Evolutionary conservation across 257 asterid species (phyloP).

Genomic region (Fraxinus pennsylvanica): DNA sequence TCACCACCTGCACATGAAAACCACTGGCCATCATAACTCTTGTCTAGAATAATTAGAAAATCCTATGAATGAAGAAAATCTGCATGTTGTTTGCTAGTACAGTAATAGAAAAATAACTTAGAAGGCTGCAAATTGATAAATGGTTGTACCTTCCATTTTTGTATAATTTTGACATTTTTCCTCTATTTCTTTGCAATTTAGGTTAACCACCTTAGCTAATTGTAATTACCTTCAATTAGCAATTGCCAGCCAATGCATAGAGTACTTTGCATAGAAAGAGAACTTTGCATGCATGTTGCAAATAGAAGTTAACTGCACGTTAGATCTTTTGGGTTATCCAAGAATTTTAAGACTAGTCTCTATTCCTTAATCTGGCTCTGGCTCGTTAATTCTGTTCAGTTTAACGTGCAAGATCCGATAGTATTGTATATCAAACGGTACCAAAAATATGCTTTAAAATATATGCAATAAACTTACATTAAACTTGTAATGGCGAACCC

Average conservation of each 20-base stretch:
- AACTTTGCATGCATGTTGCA: neutral
- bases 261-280: neutral
- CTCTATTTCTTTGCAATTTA: constrained; percentile 16
- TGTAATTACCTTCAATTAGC: neutral
- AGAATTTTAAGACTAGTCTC: too few relatives aligned
- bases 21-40: neutral
- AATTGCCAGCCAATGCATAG: neutral
- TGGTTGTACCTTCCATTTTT: constrained; percentile 23
- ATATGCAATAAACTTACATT: constrained; percentile 52
- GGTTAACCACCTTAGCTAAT: constrained; percentile 9
- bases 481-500: constrained; percentile 77
- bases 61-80: too few relatives aligned
- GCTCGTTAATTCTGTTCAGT: too few relatives aligned
- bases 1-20: constrained; percentile 43
- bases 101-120: too few relatives aligned
- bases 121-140: neutral
- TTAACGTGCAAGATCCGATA: too few relatives aligned
- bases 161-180: constrained; percentile 13
- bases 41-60: too few relatives aligned
- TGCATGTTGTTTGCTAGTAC: too few relatives aligned
- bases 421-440: neutral
- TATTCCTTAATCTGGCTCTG: too few relatives aligned
- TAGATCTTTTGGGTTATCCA: neutral
- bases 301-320: too few relatives aligned
- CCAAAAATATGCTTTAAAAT: neutral